Evolutionary conservation across 345 rosid species (phyloP), one percentile per base, ranked within the genome.

Genomic region (Eucalyptus caleyi): DNA sequence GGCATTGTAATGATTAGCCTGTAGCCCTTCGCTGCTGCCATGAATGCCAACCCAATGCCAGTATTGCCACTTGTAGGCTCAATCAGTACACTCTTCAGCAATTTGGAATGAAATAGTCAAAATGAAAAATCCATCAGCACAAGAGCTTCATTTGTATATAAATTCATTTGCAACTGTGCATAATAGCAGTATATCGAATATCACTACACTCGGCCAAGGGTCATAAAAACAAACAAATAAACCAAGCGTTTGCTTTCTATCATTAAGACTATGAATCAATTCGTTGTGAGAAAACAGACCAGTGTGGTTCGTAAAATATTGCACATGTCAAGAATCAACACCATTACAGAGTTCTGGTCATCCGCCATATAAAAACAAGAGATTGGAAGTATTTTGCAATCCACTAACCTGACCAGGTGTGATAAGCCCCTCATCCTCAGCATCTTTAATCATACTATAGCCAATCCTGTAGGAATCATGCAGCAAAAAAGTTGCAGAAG

Each of bases 51-150:
- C 45, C 98, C 99, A 65, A 97, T 96, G 88, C 99, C 99, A 11
- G 99, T 97, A 89, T 97, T 96, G 90, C 99, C 99, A 91, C 99
- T 97, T n/a, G 99, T 97, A 21, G 98, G 99, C 92, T 97, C 99
- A 93, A 97, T 94, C 86, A 97, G 88, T 69, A 96, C 95, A 91
- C 98, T 96, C 99, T 96, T 89, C 92, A 91, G 54, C 91, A 54
- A 88, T 91, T 86, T 88, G 85, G 32, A 82, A 86, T 87, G 27
- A 47, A 6, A 51, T 44, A 89, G 65, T 5, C 54, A 72, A 51
- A 69, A 13, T 24, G 42, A 45, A 77, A 32, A 86, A 16, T 12
- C 24, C 87, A 90, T 45, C 86, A 91, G 77, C 18, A 44, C 16
- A 60, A 88, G 37, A 87, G 5, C 42, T 23, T 45, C 72, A 87